These are phyloP conservation scores for Arxiozyma slooffiae DNA, from an alignment of 1,139 yeast species.

Conservation along the genomic window DNA sequence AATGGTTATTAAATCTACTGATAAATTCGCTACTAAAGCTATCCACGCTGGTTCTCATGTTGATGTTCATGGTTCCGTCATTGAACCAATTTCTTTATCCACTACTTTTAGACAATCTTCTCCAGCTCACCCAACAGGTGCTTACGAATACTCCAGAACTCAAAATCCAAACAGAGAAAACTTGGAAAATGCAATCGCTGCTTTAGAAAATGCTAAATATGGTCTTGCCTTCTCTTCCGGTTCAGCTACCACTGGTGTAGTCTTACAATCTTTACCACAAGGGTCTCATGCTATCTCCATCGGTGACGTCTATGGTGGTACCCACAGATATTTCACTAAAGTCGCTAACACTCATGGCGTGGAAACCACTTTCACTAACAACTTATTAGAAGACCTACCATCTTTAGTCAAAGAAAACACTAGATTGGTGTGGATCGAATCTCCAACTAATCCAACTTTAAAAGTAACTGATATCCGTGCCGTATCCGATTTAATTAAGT, in stretches of 20 bases:
- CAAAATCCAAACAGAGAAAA: constrained; percentile 83
- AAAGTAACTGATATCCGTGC: constrained; percentile 60
- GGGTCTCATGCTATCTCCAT: constrained; percentile 70
- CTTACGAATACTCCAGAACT: constrained; percentile 77
- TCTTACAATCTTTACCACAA: constrained; percentile 63
- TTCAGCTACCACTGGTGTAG: constrained; percentile 74
- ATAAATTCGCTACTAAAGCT: constrained; percentile 63
- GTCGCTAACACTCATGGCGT: constrained; percentile 79
- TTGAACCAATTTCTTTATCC: constrained; percentile 73
- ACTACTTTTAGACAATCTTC: constrained; percentile 78
- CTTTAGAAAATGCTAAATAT: constrained; percentile 65
- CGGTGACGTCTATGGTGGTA: constrained; percentile 90
- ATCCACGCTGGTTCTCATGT: constrained; percentile 75
- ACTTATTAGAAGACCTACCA: constrained; percentile 52
- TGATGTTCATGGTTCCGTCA: constrained; percentile 80
- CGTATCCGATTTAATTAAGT: constrained; percentile 47
- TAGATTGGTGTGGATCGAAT: constrained; percentile 76
- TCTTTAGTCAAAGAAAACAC: constrained; percentile 51
- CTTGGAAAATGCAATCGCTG: constrained; percentile 72
- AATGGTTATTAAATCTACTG: constrained; percentile 24
- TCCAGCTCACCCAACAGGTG: constrained; percentile 71
- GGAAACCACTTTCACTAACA: constrained; percentile 55
- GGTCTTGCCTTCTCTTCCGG: constrained; percentile 82
- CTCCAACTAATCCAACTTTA: constrained; percentile 84
- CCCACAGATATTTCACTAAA: constrained; percentile 82